Conservation (phyloP, 2,329 filamentous ascomycete species). For the Westerdykella aurantiaca region DNA sequence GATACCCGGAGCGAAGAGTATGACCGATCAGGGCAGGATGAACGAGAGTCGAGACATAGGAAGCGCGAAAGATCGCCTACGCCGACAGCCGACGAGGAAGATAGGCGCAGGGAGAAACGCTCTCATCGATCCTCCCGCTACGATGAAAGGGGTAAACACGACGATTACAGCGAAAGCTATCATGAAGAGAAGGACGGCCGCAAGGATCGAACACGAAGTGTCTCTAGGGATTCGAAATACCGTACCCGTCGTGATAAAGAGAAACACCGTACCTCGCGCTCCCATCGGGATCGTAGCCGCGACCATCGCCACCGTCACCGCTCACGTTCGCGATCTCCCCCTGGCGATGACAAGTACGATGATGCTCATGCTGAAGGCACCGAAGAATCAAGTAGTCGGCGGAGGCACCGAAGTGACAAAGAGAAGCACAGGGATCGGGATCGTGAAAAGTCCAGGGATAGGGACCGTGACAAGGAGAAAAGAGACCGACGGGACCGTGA, state of each 20-base stretch:
- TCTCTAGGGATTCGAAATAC: conserved; percentile 57
- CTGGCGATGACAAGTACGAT: conserved; percentile 24
- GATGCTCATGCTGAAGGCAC: conserved; percentile 24
- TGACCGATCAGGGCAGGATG: conserved; percentile 24
- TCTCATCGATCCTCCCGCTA: conserved; percentile 46
- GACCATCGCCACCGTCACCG: conserved; percentile 42
- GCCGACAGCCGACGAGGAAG: conserved; percentile 26
- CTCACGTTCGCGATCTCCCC: conserved; percentile 35
- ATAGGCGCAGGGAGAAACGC: conserved; percentile 38
- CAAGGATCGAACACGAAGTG: conserved; percentile 57
- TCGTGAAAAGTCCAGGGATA: conserved; percentile 46
- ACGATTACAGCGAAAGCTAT: conserved; percentile 30
- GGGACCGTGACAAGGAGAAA: conserved; percentile 39
- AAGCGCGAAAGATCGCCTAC: conserved; percentile 52
- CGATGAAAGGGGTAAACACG: conserved; percentile 37
- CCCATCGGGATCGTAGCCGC: conserved; percentile 42
- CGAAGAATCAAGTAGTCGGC: conserved; percentile 26
- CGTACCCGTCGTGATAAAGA: conserved; percentile 51
- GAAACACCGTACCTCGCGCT: conserved; percentile 41
- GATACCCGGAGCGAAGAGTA: conserved; percentile 11
- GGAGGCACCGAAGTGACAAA: conserved; percentile 36
- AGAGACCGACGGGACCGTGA: conserved; percentile 48
- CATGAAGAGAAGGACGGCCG: conserved; percentile 47
- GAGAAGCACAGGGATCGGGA: conserved; percentile 44
- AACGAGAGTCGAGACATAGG: conserved; percentile 44